These are phyloP conservation scores for Xerocomus spinulosus DNA, from an alignment of 768 basidiomycete genomes.

Conservation along the genomic window DNA sequence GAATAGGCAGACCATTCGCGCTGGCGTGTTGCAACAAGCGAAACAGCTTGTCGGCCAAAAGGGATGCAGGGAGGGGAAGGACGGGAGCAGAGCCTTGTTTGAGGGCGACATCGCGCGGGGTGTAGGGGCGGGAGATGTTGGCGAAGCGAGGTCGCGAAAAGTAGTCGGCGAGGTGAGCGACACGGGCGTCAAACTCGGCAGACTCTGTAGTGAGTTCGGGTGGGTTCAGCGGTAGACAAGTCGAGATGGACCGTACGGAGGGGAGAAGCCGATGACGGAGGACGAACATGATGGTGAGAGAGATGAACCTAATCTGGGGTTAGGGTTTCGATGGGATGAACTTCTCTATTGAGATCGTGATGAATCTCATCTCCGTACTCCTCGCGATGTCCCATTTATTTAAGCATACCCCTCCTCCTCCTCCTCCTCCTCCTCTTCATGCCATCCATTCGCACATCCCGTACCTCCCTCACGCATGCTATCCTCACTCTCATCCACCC, in stretches of 20 bases:
- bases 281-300: conserved; percentile 22
- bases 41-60: conserved; percentile 87
- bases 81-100: conserved; percentile 88
- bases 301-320: conserved; percentile 34
- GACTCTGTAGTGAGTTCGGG: conserved; percentile 57
- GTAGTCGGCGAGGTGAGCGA: conserved; percentile 64
- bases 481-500: conserved; percentile 47
- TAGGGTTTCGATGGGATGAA: conserved; percentile 27
- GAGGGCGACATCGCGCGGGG: conserved; percentile 71
- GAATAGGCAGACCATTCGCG: conserved; percentile 63
- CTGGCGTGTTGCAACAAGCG: conserved; percentile 58
- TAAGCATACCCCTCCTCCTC: conserved; percentile 10
- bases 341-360: conserved; percentile 13
- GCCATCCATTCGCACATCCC: conserved; percentile 34
- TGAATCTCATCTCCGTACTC: conserved; percentile 16
- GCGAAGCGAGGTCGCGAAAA: conserved; percentile 73
- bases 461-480: conserved; percentile 47
- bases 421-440: conserved; percentile 4
- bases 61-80: conserved; percentile 65
- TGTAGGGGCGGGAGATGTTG: conserved; percentile 72
- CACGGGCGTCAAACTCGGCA: conserved; percentile 54
- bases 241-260: conserved; percentile 39
- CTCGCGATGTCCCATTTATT: conserved; percentile 16
- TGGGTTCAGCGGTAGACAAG: conserved; percentile 49
- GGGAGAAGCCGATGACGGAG: conserved; percentile 13